Conservation (phyloP, 164 flowering plant species). For the Amborella trichopoda region DNA sequence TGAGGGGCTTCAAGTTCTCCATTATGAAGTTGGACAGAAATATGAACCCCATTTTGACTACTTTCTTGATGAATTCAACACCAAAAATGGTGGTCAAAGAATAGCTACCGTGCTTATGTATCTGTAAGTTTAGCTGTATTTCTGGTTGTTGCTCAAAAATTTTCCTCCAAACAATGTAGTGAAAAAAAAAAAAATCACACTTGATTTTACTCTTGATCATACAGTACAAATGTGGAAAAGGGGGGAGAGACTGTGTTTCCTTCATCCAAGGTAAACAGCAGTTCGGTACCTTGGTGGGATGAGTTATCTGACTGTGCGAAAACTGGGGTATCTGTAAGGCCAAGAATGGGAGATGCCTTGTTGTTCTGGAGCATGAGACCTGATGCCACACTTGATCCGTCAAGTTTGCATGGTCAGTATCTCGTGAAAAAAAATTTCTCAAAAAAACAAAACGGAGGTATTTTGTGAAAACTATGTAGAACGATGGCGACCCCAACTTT, state of each 20-base stretch:
- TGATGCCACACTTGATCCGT: slow-evolving; percentile 76
- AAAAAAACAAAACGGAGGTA: too few species aligned
- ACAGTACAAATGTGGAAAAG: slow-evolving; percentile 95
- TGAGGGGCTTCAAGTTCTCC: slow-evolving; percentile 93
- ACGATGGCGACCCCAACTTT: too few species aligned
- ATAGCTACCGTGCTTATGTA: slow-evolving; percentile 92
- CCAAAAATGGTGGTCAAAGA: slow-evolving; percentile 80
- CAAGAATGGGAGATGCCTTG: slow-evolving; percentile 88
- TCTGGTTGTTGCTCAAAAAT: too few species aligned
- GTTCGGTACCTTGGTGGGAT: slow-evolving; percentile 66
- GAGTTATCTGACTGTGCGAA: slow-evolving; percentile 81
- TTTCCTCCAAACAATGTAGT: too few species aligned
- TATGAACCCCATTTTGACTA: slow-evolving; percentile 90
- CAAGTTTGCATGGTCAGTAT: slow-evolving; percentile 80
- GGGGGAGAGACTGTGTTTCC: slow-evolving; percentile 98
- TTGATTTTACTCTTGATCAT: slow-evolving; percentile 5
- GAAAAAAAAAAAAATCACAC: neutral
- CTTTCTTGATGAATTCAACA: slow-evolving; percentile 73
- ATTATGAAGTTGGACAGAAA: slow-evolving; percentile 88
- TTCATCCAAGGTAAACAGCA: slow-evolving; percentile 51
- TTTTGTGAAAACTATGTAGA: too few species aligned
- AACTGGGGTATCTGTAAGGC: slow-evolving; percentile 69
- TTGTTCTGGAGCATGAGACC: slow-evolving; percentile 97
- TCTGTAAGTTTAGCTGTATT: slow-evolving; percentile 79
- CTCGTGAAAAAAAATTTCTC: too few species aligned